Percentiles rank a stretch among this genome's conserved stretches.
Conservation (phyloP, 2,329 filamentous ascomycete species). For the Neonectria hederae region DNA sequence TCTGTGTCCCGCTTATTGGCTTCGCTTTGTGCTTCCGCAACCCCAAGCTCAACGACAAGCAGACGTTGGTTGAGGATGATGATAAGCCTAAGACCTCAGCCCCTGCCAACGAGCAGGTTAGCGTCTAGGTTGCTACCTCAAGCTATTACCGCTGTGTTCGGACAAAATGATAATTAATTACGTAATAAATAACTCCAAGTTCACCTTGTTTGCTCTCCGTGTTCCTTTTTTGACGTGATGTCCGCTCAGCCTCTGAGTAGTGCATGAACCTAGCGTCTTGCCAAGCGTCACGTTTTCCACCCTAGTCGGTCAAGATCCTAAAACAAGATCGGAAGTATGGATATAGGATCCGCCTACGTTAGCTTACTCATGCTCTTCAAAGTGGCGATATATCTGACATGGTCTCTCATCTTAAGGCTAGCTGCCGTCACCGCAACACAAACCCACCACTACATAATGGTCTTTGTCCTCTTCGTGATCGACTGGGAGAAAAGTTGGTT, state of each 20-base stretch:
- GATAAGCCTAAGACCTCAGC: slow-evolving; percentile 24
- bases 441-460: too few relatives aligned
- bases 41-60: slow-evolving; percentile 56
- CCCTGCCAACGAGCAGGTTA: background rate
- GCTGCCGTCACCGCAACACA: too few relatives aligned
- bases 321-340: background rate
- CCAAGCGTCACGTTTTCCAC: background rate
- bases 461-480: too few relatives aligned
- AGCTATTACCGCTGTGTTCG: slow-evolving; percentile 1
- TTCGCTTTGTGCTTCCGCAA: slow-evolving; percentile 56
- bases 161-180: background rate
- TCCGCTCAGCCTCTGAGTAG: background rate
- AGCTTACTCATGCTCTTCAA: background rate
- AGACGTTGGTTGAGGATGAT: slow-evolving; percentile 52
- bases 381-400: too few relatives aligned
- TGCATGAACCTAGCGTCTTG: background rate
- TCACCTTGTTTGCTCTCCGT: background rate
- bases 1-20: slow-evolving; percentile 58
- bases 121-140: background rate
- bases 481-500: too few relatives aligned
- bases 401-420: too few relatives aligned
- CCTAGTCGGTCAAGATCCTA: background rate
- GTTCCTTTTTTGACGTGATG: background rate
- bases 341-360: background rate
- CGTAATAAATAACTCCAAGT: background rate